Conservation (phyloP, 768 basidiomycete genomes). For the Phanerochaete carnosa region DNA sequence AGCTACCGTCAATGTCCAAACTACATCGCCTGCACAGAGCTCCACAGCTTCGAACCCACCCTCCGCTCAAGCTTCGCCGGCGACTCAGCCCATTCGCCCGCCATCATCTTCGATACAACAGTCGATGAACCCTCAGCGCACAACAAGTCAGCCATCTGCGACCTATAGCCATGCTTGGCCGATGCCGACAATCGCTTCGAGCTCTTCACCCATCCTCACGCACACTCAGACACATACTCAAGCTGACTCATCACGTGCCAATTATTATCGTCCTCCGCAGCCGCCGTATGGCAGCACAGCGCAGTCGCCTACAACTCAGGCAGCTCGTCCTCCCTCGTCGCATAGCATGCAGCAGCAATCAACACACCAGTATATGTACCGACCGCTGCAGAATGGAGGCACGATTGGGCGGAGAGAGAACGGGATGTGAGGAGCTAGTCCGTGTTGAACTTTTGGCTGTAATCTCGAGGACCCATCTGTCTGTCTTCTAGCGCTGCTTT, state of each 20-base stretch:
- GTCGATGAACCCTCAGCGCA: constrained; percentile 38
- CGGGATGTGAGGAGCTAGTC: not conserved
- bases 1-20: not conserved
- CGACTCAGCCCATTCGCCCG: constrained; percentile 14
- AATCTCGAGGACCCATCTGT: no score
- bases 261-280: constrained; percentile 4
- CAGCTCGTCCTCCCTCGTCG: constrained; percentile 6
- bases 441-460: not conserved
- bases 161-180: constrained; percentile 46
- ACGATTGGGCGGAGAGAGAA: constrained; percentile 2
- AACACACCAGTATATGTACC: constrained; percentile 24
- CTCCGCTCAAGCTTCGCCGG: constrained; percentile 10
- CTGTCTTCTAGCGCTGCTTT: not conserved
- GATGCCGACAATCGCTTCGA: constrained; percentile 69
- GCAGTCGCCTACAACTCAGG: not conserved
- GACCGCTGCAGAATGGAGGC: constrained; percentile 9
- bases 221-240: constrained; percentile 32
- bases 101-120: constrained; percentile 28
- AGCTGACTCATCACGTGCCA: constrained; percentile 11
- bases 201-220: constrained; percentile 52
- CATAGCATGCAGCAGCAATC: constrained; percentile 7
- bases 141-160: not conserved
- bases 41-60: constrained; percentile 28
- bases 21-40: constrained; percentile 26
- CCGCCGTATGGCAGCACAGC: not conserved